Evolutionary conservation across 2,329 filamentous ascomycete genomes (phyloP).

Genomic region (Teratosphaeria gauchensis): DNA sequence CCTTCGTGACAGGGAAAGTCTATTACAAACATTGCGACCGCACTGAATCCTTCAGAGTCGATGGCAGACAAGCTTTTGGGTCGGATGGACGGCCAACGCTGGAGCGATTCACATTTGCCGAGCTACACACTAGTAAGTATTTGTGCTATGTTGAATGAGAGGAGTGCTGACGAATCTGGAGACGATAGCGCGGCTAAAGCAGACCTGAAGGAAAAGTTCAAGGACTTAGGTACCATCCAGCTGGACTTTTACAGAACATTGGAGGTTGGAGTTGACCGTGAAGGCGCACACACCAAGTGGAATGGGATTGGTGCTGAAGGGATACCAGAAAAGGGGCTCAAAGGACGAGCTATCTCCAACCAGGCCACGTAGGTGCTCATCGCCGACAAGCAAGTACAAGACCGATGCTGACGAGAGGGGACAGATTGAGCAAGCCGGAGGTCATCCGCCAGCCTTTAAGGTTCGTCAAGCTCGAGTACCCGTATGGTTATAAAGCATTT

Average conservation of each 20-base stretch:
- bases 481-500: constrained; percentile 12
- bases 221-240: constrained; percentile 10
- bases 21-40: not conserved
- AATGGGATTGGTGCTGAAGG: not conserved
- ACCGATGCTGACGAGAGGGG: not conserved
- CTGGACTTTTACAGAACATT: constrained; percentile 1
- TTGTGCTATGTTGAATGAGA: not conserved
- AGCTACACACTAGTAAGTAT: constrained; percentile 11
- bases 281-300: not conserved
- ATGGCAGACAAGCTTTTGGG: not conserved
- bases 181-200: constrained; percentile 4
- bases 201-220: constrained; percentile 2
- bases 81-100: not conserved
- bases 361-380: constrained; percentile 11
- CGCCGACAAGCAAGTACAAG: not conserved
- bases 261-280: not conserved
- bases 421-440: not conserved
- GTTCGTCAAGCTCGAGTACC: constrained; percentile 2
- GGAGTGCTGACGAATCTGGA: not conserved
- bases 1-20: not conserved
- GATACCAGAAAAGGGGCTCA: constrained; percentile 18
- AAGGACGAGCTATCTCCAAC: constrained; percentile 19
- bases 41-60: not conserved
- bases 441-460: not conserved
- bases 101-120: constrained; percentile 10